Evolutionary conservation across 129 eudicot genomes (phyloP), one percentile per base, ranked within the genome.

Genomic region (Helianthus tuberosus): DNA sequence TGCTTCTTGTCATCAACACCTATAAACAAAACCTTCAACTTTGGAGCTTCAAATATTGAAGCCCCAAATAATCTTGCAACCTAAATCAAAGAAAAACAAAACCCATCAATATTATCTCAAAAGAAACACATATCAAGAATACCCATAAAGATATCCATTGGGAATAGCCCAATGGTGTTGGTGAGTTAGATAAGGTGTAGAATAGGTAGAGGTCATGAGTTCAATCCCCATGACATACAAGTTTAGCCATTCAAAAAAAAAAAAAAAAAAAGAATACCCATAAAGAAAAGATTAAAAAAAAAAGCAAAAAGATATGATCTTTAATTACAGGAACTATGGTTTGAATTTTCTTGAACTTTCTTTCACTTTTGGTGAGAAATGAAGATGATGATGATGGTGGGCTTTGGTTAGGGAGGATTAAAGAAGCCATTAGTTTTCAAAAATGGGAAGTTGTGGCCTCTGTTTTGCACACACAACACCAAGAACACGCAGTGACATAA

Each of bases 61-160:
- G 93, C 94, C 81, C 96, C 98, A 83, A 92, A 92, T 63, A 92
- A 82, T 66, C 98, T 89, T 14, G 96, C 96, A 71, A 89, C 93
- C 98, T 20, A 20, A 20, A 20, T 20, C 23, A 20, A 20, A 20
- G 23, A n/a, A n/a, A n/a, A n/a, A n/a, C n/a, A n/a, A n/a, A n/a
- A n/a, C n/a, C n/a, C 0, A 20, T 20, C 23, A 20, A 20, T 20
- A 20, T 20, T 27, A 73, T n/a, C 63, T 2, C 49, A 20, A 63
- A 23, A 36, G 17, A 69, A 46, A 13, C 62, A 38, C 20, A 27
- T 64, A 72, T 41, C 25, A 60, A 39, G 0, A 48, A 64, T 25
- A 14, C 55, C 68, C 58, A 71, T 16, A 27, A 2, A 48, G 5
- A 41, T n/a, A n/a, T n/a, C n/a, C n/a, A n/a, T n/a, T n/a, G n/a